Conservation (phyloP, 805 yeast species). For the Candida methanosorbosa region DNA sequence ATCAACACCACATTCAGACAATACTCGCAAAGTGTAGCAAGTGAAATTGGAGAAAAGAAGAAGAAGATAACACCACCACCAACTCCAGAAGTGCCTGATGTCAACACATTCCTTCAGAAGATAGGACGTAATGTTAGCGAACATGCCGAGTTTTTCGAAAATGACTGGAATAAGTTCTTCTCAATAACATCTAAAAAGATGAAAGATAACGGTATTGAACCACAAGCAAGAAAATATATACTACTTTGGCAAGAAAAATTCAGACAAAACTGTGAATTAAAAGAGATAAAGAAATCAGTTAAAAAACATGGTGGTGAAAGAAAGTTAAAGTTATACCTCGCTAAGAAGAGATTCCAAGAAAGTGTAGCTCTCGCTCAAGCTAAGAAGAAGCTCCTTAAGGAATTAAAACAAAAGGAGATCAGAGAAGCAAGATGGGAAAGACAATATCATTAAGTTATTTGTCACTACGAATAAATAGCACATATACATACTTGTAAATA, state of each 20-base stretch:
- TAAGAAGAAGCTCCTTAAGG: too few species aligned
- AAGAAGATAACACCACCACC: constrained; percentile 37
- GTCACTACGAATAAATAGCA: too few species aligned
- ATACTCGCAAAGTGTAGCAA: too few species aligned
- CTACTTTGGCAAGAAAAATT: constrained; percentile 64
- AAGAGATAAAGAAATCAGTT: constrained; percentile 48
- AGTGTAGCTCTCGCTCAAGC: constrained; percentile 32
- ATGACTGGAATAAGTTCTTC: constrained; percentile 63
- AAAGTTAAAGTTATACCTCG: constrained; percentile 56
- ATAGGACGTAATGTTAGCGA: constrained; percentile 75
- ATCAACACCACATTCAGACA: too few species aligned
- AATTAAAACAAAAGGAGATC: too few species aligned
- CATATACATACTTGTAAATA: too few species aligned
- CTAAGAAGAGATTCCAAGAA: constrained; percentile 50
- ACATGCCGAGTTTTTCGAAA: constrained; percentile 58
- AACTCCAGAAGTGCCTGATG: constrained; percentile 53
- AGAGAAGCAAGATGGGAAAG: not conserved
- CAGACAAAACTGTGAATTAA: constrained; percentile 42
- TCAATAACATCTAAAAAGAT: constrained; percentile 41
- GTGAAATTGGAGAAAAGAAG: too few species aligned
- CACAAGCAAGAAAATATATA: constrained; percentile 63
- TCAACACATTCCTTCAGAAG: constrained; percentile 57
- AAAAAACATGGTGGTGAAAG: constrained; percentile 89
- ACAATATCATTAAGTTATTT: too few species aligned
- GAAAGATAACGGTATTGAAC: constrained; percentile 73